Percentiles rank a stretch among this genome's conserved stretches.
Conservation (phyloP, 2,329 filamentous ascomycete species). For the Thelonectria blattea region DNA sequence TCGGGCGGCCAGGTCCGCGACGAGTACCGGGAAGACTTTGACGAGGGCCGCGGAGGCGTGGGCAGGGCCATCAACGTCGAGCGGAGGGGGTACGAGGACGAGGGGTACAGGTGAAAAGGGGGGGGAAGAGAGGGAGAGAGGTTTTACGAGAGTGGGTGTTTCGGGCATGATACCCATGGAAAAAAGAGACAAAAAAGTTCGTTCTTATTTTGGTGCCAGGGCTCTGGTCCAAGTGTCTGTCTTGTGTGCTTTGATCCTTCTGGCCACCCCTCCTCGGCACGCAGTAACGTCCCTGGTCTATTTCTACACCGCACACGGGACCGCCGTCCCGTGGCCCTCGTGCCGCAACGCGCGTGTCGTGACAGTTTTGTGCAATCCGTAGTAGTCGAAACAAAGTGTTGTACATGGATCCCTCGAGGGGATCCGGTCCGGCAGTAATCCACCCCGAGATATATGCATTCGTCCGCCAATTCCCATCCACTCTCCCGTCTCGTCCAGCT, state of each 20-base stretch:
- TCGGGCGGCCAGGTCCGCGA: constrained; percentile 96
- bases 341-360: constrained; percentile 23
- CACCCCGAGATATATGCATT: constrained; percentile 16
- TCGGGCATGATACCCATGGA: constrained; percentile 38
- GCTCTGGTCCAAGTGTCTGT: constrained; percentile 15
- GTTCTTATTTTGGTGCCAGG: constrained; percentile 12
- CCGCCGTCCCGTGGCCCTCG: constrained; percentile 10
- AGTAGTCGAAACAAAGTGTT: constrained; percentile 39
- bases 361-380: constrained; percentile 32
- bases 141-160: constrained; percentile 10
- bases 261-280: constrained; percentile 3
- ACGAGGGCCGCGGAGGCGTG: constrained; percentile 90
- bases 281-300: constrained; percentile 25
- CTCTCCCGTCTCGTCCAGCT: constrained; percentile 31
- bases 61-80: constrained; percentile 76
- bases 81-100: constrained; percentile 50
- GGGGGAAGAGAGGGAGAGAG: too few species aligned
- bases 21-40: constrained; percentile 96
- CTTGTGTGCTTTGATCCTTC: constrained; percentile 4
- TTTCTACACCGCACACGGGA: constrained; percentile 29
- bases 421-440: constrained; percentile 29
- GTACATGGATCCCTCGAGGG: constrained; percentile 35
- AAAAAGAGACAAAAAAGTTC: constrained; percentile 18
- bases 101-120: constrained; percentile 30
- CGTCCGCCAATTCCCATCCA: constrained; percentile 31